Percentiles rank a stretch among this genome's conserved stretches.
These are phyloP conservation scores for Coniochaeta ligniaria DNA, from an alignment of 2,329 filamentous ascomycete genomes.

Conservation along the genomic window DNA sequence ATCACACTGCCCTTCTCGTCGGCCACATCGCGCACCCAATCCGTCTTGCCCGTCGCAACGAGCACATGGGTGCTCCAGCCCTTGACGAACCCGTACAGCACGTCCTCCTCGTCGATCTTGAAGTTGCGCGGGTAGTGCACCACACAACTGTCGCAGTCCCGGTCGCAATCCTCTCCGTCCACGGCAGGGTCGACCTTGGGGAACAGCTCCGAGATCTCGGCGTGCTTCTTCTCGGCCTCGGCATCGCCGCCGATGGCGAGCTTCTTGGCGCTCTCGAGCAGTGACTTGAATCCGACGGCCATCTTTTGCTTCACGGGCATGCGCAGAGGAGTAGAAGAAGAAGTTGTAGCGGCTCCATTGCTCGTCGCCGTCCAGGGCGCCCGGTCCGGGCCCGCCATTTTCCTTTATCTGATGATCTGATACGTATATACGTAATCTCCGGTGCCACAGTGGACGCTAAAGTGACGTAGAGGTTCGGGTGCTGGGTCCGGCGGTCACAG, in stretches of 20 bases:
- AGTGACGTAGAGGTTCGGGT: background rate
- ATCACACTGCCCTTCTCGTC: slow-evolving; percentile 84
- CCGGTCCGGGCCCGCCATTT: background rate
- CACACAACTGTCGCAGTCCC: slow-evolving; percentile 77
- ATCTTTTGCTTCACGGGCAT: slow-evolving; percentile 21
- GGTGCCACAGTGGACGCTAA: background rate
- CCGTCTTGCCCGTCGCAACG: slow-evolving; percentile 90
- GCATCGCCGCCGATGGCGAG: slow-evolving; percentile 20
- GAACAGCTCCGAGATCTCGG: slow-evolving; percentile 52
- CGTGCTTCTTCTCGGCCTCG: slow-evolving; percentile 15
- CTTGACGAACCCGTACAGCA: slow-evolving; percentile 78
- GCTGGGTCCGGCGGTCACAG: background rate
- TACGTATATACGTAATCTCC: background rate
- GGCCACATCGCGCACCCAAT: slow-evolving; percentile 85
- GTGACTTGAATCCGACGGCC: slow-evolving; percentile 33
- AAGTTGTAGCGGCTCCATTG: background rate
- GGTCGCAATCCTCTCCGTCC: slow-evolving; percentile 84
- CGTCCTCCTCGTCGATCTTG: slow-evolving; percentile 69
- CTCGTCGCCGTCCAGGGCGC: background rate
- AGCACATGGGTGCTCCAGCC: slow-evolving; percentile 85
- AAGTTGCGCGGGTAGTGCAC: slow-evolving; percentile 66
- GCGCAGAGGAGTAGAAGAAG: background rate
- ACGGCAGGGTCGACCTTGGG: slow-evolving; percentile 63
- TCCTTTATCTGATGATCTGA: background rate
- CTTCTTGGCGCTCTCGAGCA: slow-evolving; percentile 29